Evolutionary conservation across 2,329 filamentous ascomycete genomes (phyloP).

Genomic region (Cladosporium sp.): DNA sequence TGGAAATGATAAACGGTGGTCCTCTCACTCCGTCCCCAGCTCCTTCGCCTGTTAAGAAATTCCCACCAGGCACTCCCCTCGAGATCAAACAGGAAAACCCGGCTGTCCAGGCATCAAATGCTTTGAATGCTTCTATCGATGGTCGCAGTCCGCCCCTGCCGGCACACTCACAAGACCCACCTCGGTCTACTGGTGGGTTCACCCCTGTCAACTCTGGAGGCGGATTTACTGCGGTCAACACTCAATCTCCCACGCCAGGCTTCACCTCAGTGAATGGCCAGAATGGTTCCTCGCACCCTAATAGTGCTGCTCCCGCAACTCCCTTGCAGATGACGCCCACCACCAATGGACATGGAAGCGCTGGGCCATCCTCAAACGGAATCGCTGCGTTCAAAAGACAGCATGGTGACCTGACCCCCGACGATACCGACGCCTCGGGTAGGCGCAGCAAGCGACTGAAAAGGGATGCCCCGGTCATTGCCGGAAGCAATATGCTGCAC

Average conservation of each 20-base stretch:
- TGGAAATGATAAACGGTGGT: slow-evolving; percentile 90
- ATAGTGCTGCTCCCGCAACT: slow-evolving; percentile 37
- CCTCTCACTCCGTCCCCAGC: slow-evolving; percentile 79
- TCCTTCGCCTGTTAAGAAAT: slow-evolving; percentile 68
- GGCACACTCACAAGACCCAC: slow-evolving; percentile 38
- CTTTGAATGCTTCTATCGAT: slow-evolving; percentile 57
- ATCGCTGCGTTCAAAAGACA: slow-evolving; percentile 67
- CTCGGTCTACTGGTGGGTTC: slow-evolving; percentile 58
- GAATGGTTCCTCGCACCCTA: slow-evolving; percentile 41
- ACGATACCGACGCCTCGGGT: slow-evolving; percentile 47
- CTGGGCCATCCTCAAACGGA: slow-evolving; percentile 30
- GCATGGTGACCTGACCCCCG: slow-evolving; percentile 47
- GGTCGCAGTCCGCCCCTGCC: slow-evolving; percentile 35
- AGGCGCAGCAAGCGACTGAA: slow-evolving; percentile 90
- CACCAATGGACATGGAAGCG: slow-evolving; percentile 23
- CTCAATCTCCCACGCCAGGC: slow-evolving; percentile 35
- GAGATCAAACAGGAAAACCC: slow-evolving; percentile 62
- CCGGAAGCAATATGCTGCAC: slow-evolving; percentile 94
- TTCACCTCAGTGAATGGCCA: slow-evolving; percentile 62
- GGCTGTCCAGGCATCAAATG: slow-evolving; percentile 57
- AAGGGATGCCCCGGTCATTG: slow-evolving; percentile 81
- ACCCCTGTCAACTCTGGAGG: slow-evolving; percentile 66
- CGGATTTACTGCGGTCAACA: slow-evolving; percentile 68
- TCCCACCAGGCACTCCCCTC: slow-evolving; percentile 50
- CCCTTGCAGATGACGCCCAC: slow-evolving; percentile 54